Conservation (phyloP, 2,329 filamentous ascomycete genomes). For the Clonostachys chloroleuca region DNA sequence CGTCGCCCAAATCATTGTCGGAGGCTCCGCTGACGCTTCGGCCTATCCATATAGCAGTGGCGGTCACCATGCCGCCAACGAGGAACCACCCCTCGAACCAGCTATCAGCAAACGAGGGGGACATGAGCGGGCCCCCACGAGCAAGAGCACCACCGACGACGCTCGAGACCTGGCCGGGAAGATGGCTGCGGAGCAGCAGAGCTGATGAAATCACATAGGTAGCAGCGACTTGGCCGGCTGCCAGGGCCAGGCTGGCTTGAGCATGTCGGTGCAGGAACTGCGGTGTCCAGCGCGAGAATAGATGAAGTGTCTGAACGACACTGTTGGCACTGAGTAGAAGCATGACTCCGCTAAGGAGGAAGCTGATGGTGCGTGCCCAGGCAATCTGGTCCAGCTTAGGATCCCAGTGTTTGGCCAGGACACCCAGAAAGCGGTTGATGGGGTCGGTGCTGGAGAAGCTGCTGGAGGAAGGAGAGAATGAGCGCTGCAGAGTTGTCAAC, state of each 20-base stretch:
- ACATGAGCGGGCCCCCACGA: constrained; percentile 52
- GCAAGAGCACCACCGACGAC: constrained; percentile 75
- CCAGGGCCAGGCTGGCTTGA: constrained; percentile 65
- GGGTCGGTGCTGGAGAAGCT: constrained; percentile 70
- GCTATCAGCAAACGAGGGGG: constrained; percentile 52
- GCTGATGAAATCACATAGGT: constrained; percentile 83
- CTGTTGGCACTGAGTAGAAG: constrained; percentile 77
- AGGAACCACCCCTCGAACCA: constrained; percentile 93
- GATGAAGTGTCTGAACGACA: constrained; percentile 78
- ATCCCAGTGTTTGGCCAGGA: constrained; percentile 80
- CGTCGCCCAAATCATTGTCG: constrained; percentile 38
- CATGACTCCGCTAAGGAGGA: constrained; percentile 78
- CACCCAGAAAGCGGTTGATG: constrained; percentile 76
- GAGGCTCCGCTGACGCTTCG: constrained; percentile 45
- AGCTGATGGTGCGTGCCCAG: constrained; percentile 83
- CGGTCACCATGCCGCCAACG: constrained; percentile 60
- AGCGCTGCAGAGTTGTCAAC: constrained; percentile 61
- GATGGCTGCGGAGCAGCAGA: constrained; percentile 70
- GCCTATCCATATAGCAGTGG: constrained; percentile 68
- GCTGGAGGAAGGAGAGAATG: constrained; percentile 20
- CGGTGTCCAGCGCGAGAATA: constrained; percentile 74
- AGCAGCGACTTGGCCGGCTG: constrained; percentile 75
- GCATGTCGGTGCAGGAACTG: constrained; percentile 68
- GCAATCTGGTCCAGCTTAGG: constrained; percentile 75
- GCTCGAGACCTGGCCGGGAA: constrained; percentile 72